Conservation (phyloP, 2,329 filamentous ascomycete genomes). For the Colletotrichum coccodes region DNA sequence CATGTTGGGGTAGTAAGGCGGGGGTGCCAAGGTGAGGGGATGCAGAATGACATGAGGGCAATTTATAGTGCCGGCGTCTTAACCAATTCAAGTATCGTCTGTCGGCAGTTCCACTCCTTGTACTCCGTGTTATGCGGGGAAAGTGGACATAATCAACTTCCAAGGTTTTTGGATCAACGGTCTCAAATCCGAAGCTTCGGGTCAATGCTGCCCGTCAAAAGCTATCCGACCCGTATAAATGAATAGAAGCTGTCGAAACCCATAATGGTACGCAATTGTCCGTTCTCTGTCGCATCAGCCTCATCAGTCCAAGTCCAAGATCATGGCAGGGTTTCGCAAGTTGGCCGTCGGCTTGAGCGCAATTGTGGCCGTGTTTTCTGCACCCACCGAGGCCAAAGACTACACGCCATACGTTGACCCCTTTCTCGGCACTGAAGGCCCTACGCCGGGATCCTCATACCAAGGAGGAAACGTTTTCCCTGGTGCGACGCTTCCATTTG, state of each 20-base stretch:
- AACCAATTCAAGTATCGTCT: conserved; percentile 16
- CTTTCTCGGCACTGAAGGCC: conserved; percentile 60
- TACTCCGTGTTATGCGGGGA: conserved; percentile 10
- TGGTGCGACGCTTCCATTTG: conserved; percentile 54
- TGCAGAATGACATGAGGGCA: neutral
- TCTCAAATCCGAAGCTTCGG: conserved; percentile 13
- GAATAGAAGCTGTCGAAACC: neutral
- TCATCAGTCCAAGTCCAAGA: neutral
- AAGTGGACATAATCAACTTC: conserved; percentile 20
- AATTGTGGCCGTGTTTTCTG: neutral
- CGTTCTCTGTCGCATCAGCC: neutral
- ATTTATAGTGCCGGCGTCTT: conserved; percentile 4
- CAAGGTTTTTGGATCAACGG: conserved; percentile 20
- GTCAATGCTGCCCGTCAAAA: conserved; percentile 10
- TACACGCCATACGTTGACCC: conserved; percentile 51
- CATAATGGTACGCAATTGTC: neutral
- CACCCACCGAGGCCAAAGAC: conserved; percentile 6
- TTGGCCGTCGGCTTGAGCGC: neutral
- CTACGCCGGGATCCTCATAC: conserved; percentile 52
- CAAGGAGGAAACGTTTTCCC: conserved; percentile 57
- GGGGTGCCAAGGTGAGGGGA: conserved; percentile 16
- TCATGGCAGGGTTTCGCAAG: neutral
- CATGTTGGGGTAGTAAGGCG: too few relatives aligned
- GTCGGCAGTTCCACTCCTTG: conserved; percentile 11
- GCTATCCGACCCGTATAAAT: neutral